Evolutionary conservation across 306 rosid genomes (phyloP), one percentile per base, ranked within the genome.

Genomic region (Gastrolobium bilobum): DNA sequence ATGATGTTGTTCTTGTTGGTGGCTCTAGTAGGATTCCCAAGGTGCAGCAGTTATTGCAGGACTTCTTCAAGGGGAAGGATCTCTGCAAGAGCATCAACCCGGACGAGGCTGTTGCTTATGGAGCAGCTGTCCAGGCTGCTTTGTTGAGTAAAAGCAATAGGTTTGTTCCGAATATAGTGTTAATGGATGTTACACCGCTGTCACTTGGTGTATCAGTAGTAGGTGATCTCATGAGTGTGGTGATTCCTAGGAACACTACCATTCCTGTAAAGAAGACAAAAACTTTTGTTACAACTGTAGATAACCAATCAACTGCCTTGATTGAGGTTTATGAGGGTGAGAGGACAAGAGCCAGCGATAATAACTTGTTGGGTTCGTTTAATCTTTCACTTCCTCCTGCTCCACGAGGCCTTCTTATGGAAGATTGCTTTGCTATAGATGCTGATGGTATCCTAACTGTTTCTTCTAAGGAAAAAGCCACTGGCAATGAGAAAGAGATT

Each of bases 281-380:
- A 26, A 3, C 0, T 26, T 76, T 1, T 4, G 0, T 0, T 4
- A 64, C 56, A 14, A 0, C 0, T 0, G 0, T 2, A 7, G 79
- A 88, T 73, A 75, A 83, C 71, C 80, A 71, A 38, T 47, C 70
- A 0, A 26, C 42, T 6, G 83, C 77, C 33, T 7, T 11, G 9
- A 79, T 86, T 31, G 13, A 37, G 2, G 88, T 89, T 4, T 87
- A 76, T 13, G 94, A 90, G 69, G 90, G 94, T 4, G 91, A 90
- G 79, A 84, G 93, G 20, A 57, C 87, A 3, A 78, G 75, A 59
- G 74, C 81, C 0, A 52, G 40, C 0, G 86, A 89, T 47, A 89
- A 89, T 83, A 87, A 89, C 46, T 30, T 85, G 79, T 38, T 89
- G 0, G 93, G 89, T 0, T 76, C 59, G 6, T 89, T 86, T 10